These are phyloP conservation scores for Anastatica hierochuntica DNA, from an alignment of 345 rosid genomes.

Conservation along the genomic window DNA sequence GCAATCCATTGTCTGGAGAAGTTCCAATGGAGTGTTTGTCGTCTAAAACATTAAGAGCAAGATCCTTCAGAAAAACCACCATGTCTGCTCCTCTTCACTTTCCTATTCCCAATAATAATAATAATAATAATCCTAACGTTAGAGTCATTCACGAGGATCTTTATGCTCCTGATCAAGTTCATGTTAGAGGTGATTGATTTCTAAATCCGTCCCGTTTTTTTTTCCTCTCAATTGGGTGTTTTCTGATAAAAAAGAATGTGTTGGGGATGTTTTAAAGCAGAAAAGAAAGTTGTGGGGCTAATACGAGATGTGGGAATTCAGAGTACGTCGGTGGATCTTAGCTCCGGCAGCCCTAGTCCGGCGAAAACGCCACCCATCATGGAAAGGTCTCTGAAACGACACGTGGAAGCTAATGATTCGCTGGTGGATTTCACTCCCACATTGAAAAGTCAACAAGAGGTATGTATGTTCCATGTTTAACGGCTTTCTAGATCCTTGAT, in stretches of 20 bases:
- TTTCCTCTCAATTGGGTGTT: background rate
- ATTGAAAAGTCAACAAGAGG: conserved; percentile 41
- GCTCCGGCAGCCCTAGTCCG: conserved; percentile 60
- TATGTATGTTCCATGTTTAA: no score
- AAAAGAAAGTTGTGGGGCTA: conserved; percentile 38
- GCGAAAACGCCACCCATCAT: conserved; percentile 64
- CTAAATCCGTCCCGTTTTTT: background rate
- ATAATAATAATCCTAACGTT: conserved; percentile 12
- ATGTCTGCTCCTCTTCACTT: conserved; percentile 82
- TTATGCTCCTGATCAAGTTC: conserved; percentile 19
- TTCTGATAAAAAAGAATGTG: background rate
- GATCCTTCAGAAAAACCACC: conserved; percentile 55
- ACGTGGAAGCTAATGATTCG: conserved; percentile 41
- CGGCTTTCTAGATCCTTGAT: no score
- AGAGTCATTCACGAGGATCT: conserved; percentile 26
- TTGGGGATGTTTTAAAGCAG: conserved; percentile 22
- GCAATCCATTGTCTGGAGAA: conserved; percentile 96
- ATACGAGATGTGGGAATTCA: conserved; percentile 86
- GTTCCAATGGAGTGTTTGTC: conserved; percentile 97
- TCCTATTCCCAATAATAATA: conserved; percentile 21
- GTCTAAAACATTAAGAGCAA: conserved; percentile 61
- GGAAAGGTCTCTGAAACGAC: conserved; percentile 42
- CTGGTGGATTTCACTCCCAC: conserved; percentile 24
- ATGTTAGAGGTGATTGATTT: conserved; percentile 12
- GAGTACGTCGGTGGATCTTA: conserved; percentile 48